Conservation (phyloP, 306 rosid species). For the Abrus precatorius region DNA sequence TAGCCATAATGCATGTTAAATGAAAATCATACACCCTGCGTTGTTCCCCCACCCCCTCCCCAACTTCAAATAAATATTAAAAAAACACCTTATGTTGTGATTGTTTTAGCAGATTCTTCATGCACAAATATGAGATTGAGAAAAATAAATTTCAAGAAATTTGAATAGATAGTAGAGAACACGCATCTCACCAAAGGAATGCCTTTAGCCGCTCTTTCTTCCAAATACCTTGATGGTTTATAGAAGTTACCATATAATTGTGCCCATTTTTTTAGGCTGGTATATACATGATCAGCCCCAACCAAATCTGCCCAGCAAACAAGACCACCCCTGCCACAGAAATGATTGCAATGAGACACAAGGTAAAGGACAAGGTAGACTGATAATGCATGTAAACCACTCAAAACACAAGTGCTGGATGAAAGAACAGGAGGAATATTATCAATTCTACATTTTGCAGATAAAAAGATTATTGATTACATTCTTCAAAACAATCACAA, state of each 20-base stretch:
- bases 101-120: no score
- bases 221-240: slow-evolving; percentile 89
- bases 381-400: neutral
- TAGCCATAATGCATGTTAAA: no score
- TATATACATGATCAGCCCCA: slow-evolving; percentile 81
- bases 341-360: slow-evolving; percentile 38
- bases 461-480: neutral
- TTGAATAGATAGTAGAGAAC: slow-evolving; percentile 14
- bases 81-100: no score
- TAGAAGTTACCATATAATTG: slow-evolving; percentile 77
- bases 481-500: neutral
- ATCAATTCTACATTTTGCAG: slow-evolving; percentile 14
- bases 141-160: slow-evolving; percentile 18
- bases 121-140: neutral
- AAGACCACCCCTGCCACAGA: slow-evolving; percentile 84
- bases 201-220: slow-evolving; percentile 90
- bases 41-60: no score
- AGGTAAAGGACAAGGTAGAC: neutral
- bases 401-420: slow-evolving; percentile 1
- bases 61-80: no score
- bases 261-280: slow-evolving; percentile 85
- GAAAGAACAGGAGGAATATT: neutral
- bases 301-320: slow-evolving; percentile 91
- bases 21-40: no score
- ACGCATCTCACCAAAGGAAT: slow-evolving; percentile 75